Percentiles rank a stretch among this genome's conserved stretches.
Evolutionary conservation across 768 basidiomycete genomes (phyloP).

Genomic region (Leucocoprinus birnbaumii): DNA sequence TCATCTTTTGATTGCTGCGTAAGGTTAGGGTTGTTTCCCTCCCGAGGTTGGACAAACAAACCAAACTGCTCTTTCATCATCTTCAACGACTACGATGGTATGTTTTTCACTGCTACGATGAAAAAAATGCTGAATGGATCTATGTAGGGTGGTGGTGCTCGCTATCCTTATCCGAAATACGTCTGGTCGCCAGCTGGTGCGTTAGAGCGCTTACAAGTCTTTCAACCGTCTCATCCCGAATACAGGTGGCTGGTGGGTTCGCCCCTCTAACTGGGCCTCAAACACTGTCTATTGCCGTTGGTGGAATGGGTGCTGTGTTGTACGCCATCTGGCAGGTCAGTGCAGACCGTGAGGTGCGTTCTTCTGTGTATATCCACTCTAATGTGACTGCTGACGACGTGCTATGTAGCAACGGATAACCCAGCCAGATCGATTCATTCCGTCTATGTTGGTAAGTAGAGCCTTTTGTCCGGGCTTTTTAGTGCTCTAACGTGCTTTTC

Average conservation of each 20-base stretch:
- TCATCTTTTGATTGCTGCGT: too few relatives aligned
- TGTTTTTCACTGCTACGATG: neutral
- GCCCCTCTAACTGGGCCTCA: constrained; percentile 84
- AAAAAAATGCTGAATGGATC: constrained; percentile 7
- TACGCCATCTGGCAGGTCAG: constrained; percentile 70
- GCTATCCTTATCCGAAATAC: constrained; percentile 92
- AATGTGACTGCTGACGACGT: constrained; percentile 2
- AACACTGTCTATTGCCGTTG: constrained; percentile 77
- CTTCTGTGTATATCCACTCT: neutral
- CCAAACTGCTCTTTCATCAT: neutral
- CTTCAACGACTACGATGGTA: constrained; percentile 15
- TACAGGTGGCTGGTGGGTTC: constrained; percentile 95
- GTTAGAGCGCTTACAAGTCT: constrained; percentile 3
- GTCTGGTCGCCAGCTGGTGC: constrained; percentile 93
- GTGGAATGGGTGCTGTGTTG: constrained; percentile 64
- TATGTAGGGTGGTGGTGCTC: constrained; percentile 78
- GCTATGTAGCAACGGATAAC: constrained; percentile 48
- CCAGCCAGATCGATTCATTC: constrained; percentile 68
- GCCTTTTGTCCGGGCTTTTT: neutral
- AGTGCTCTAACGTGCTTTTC: neutral
- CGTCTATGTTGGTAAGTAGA: constrained; percentile 69
- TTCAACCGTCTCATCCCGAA: constrained; percentile 10
- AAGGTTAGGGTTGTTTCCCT: constrained; percentile 9
- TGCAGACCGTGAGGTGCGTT: constrained; percentile 75
- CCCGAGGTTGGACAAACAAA: neutral